Conservation (phyloP, 306 rosid species). For the Coriaria nepalensis region DNA sequence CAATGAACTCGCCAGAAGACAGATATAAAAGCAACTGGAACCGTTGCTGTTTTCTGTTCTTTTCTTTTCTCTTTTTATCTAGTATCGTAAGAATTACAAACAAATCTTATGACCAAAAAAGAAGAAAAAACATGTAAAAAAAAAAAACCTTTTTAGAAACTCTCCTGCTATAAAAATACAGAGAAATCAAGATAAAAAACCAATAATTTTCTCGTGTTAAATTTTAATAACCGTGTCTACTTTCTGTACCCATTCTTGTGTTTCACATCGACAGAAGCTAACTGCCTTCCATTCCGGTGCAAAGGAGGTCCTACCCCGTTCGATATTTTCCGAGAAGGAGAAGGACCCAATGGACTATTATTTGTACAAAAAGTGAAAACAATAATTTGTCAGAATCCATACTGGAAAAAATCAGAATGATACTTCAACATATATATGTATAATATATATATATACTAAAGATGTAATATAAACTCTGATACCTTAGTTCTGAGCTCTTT, state of each 20-base stretch:
- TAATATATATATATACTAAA: no score
- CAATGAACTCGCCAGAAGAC: slow-evolving; percentile 8
- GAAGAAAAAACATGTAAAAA: no score
- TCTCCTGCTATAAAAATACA: slow-evolving; percentile 13
- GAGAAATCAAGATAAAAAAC: slow-evolving; percentile 12
- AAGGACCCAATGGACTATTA: slow-evolving; percentile 52
- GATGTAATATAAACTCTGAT: slow-evolving; percentile 4
- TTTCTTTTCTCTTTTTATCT: no score
- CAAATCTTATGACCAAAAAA: neutral
- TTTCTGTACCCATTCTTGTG: slow-evolving; percentile 64
- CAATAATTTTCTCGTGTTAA: slow-evolving; percentile 17
- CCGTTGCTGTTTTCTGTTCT: slow-evolving; percentile 38
- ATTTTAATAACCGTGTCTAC: slow-evolving; percentile 20
- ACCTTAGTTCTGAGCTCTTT: slow-evolving; percentile 73
- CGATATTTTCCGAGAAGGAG: slow-evolving; percentile 63
- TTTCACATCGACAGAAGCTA: slow-evolving; percentile 60
- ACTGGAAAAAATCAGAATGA: no score
- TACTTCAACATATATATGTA: no score
- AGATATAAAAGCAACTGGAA: slow-evolving; percentile 56
- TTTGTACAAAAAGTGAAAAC: slow-evolving; percentile 41
- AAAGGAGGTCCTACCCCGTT: slow-evolving; percentile 28
- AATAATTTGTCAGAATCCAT: slow-evolving; percentile 7
- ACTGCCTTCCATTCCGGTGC: slow-evolving; percentile 53
- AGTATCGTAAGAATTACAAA: slow-evolving; percentile 26
- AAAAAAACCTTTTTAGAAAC: no score